phyloP scores from a whole-genome alignment of 345 rosid genomes.

The Nasturtium officinale region DNA sequence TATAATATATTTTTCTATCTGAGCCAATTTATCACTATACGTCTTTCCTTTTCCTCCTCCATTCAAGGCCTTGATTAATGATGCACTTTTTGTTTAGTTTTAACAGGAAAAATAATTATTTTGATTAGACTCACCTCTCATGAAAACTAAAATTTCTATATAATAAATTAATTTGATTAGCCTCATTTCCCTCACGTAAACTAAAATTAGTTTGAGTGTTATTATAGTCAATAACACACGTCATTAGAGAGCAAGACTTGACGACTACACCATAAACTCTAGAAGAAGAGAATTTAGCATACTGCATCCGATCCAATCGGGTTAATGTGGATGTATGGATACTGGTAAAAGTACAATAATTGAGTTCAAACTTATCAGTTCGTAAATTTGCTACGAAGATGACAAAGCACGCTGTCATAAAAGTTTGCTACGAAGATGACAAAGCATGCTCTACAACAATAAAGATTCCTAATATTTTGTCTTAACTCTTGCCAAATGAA shows the following conservation, averaged over 20 bases:
- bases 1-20: conserved; percentile 35
- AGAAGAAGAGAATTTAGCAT: neutral
- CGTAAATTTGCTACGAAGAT: neutral
- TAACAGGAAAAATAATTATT: neutral
- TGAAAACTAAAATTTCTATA: neutral
- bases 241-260: neutral
- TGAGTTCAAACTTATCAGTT: neutral
- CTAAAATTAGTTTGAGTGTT: too few species aligned
- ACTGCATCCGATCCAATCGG: neutral
- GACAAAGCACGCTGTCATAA: too few species aligned
- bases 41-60: conserved; percentile 37
- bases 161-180: too few species aligned
- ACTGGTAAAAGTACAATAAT: neutral
- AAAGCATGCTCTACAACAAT: neutral
- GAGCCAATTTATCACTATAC: conserved; percentile 19
- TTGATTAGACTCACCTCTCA: neutral
- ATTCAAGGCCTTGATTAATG: conserved; percentile 42
- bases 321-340: too few species aligned
- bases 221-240: too few species aligned
- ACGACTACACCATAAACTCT: neutral
- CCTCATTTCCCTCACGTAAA: too few species aligned
- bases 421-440: neutral
- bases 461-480: neutral
- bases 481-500: neutral
- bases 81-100: neutral